These are phyloP conservation scores for Tetratostichococcus sp. DNA, from an alignment of 139 green algal species.

Conservation along the genomic window DNA sequence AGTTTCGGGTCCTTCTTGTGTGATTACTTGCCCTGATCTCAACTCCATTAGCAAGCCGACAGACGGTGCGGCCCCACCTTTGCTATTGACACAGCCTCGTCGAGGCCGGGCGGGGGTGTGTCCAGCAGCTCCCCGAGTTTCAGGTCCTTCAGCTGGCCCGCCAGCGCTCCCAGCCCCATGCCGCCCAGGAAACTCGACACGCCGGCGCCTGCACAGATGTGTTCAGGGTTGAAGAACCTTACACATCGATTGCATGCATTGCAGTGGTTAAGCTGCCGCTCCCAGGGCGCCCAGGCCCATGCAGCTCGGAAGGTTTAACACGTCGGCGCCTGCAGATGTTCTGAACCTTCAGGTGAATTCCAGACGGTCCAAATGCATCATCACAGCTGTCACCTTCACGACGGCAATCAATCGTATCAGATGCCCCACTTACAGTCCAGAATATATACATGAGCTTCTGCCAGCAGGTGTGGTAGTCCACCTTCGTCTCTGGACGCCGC, in stretches of 20 bases:
- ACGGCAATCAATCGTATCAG: no score
- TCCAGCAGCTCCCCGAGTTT: conserved; percentile 96
- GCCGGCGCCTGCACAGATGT: conserved; percentile 7
- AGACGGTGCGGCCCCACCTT: conserved; percentile 55
- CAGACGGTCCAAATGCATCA: no score
- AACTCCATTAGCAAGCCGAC: no score
- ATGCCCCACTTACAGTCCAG: no score
- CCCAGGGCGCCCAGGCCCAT: conserved; percentile 79
- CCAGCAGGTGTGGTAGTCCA: no score
- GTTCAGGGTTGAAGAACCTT: no score
- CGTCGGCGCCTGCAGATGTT: conserved; percentile 21
- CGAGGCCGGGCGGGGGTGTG: conserved; percentile 91
- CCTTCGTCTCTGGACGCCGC: conserved; percentile 29
- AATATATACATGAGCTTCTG: no score
- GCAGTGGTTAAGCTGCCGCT: no score
- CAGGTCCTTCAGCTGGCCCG: conserved; percentile 81
- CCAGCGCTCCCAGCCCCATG: conserved; percentile 75
- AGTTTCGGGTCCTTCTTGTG: no score
- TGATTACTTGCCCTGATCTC: no score
- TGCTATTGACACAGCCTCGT: conserved; percentile 89
- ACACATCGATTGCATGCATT: no score
- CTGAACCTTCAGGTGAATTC: no score
- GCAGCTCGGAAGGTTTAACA: conserved; percentile 74
- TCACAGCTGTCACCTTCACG: not conserved
- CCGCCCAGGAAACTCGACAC: conserved; percentile 75